Evolutionary conservation across 257 asterid genomes (phyloP), one percentile per base, ranked within the genome.

Genomic region (Nicotiana paniculata): DNA sequence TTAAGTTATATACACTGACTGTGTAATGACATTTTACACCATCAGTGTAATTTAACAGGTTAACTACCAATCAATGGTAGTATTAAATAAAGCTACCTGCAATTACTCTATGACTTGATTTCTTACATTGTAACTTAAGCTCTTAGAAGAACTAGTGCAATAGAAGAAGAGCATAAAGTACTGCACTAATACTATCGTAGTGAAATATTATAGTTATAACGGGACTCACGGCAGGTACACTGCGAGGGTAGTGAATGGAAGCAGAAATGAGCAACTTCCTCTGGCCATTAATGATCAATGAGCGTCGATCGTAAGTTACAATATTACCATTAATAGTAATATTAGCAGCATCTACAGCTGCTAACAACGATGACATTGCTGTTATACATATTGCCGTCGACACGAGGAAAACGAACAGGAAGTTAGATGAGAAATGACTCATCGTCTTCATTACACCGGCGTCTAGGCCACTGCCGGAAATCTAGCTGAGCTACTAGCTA

Each of bases 231-330:
- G 93, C 94, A 81, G 99, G 98, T 70, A 91, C 97, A 87, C 98
- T 95, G 90, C 98, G 99, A 74, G 99, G 98, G 81, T 95, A 95
- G 88, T 95, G 98, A 79, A 95, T 88, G 77, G 98, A 90, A 77
- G 97, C 94, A 81, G 98, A 95, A 84, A 95, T 91, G 87, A 95
- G 85, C 54, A 95, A 95, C 86, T 87, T 90, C 76, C 98, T 91
- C 55, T 81, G 92, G 89, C 98, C 98, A 88, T 92, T 93, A 89
- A 95, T 91, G 82, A 93, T 89, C 84, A 95, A 93, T 64, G 98
- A 95, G 75, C 97, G 97, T 72, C 80, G 85, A 84, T 95, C 97
- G 67, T 93, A 93, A 84, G 88, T 89, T 72, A 95, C 96, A 86
- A 86, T 93, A 93, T 88, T 85, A 83, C 51, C 37, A 21, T n/a